Evolutionary conservation across 495 filamentous ascomycete genomes (phyloP).

Genomic region (Recurvomyces mirabilis): DNA sequence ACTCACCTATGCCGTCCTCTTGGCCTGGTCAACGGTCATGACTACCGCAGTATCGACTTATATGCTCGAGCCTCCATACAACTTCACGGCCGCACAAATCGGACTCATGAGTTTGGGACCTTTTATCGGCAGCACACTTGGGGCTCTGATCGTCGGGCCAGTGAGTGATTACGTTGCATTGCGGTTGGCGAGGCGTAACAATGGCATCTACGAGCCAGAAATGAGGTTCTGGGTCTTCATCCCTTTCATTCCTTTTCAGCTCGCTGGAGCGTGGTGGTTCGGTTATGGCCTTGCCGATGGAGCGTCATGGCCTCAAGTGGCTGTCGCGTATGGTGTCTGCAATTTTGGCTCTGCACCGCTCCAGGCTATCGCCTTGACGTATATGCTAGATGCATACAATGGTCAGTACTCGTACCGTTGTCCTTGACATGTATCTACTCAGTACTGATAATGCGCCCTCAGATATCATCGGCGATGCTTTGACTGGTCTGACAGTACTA

Average conservation of each 20-base stretch:
- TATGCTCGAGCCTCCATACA: slow-evolving; percentile 15
- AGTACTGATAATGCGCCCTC: neutral
- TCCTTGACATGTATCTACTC: too few relatives aligned
- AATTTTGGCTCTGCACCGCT: slow-evolving; percentile 13
- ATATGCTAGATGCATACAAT: slow-evolving; percentile 12
- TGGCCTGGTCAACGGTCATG: slow-evolving; percentile 15
- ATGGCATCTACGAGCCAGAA: slow-evolving; percentile 17
- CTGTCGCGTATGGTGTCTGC: slow-evolving; percentile 7
- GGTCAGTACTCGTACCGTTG: slow-evolving; percentile 1
- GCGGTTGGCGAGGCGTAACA: slow-evolving; percentile 12
- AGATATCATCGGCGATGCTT: slow-evolving; percentile 16
- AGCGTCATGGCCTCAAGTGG: slow-evolving; percentile 9
- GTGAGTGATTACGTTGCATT: slow-evolving; percentile 6
- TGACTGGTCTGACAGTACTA: slow-evolving; percentile 9
- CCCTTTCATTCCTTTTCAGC: slow-evolving; percentile 14
- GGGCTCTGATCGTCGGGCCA: slow-evolving; percentile 6
- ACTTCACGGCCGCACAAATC: slow-evolving; percentile 16
- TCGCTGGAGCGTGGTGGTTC: slow-evolving; percentile 14
- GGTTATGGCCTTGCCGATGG: slow-evolving; percentile 10
- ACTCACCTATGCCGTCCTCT: slow-evolving; percentile 9
- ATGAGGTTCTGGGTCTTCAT: slow-evolving; percentile 17
- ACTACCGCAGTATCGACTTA: slow-evolving; percentile 7
- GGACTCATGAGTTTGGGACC: slow-evolving; percentile 16
- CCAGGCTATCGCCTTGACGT: slow-evolving; percentile 9
- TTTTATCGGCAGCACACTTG: slow-evolving; percentile 13